A percentile compares a stretch with the other conserved stretches of the same genome.
phyloP scores from a whole-genome alignment of 345 rosid genomes.

The Citrus hindsii region DNA sequence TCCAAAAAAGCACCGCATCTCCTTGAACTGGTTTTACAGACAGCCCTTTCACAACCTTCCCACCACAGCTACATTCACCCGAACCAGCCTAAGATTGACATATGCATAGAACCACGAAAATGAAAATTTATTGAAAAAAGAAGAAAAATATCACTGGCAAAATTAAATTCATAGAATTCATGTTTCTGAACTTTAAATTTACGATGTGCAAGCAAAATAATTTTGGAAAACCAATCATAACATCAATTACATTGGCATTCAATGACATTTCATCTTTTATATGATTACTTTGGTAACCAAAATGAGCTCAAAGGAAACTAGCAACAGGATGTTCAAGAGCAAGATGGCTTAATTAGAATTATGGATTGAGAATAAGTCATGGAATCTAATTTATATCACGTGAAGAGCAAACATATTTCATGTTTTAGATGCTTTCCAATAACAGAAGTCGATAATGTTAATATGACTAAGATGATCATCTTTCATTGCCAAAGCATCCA shows the following conservation, averaged over 20 bases:
- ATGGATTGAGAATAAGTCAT: neutral
- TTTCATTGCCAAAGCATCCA: neutral
- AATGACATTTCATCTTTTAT: neutral
- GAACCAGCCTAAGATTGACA: conserved; percentile 69
- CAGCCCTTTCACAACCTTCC: conserved; percentile 65
- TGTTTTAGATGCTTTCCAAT: no score
- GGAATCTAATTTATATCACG: neutral
- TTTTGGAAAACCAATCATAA: neutral
- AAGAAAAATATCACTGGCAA: neutral
- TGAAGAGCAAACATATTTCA: neutral
- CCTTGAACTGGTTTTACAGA: conserved; percentile 91
- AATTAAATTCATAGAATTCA: neutral
- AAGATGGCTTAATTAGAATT: neutral
- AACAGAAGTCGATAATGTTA: neutral
- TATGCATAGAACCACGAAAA: neutral
- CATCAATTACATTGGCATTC: neutral
- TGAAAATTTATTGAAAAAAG: neutral
- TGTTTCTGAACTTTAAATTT: neutral
- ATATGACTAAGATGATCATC: neutral
- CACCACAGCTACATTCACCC: conserved; percentile 83
- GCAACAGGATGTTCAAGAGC: no score
- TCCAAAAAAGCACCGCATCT: conserved; percentile 95
- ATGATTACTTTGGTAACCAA: neutral
- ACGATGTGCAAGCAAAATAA: neutral
- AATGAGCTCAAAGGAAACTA: neutral